Evolutionary conservation across 805 yeast species (phyloP).

Genomic region (Kuraishia hungarica): DNA sequence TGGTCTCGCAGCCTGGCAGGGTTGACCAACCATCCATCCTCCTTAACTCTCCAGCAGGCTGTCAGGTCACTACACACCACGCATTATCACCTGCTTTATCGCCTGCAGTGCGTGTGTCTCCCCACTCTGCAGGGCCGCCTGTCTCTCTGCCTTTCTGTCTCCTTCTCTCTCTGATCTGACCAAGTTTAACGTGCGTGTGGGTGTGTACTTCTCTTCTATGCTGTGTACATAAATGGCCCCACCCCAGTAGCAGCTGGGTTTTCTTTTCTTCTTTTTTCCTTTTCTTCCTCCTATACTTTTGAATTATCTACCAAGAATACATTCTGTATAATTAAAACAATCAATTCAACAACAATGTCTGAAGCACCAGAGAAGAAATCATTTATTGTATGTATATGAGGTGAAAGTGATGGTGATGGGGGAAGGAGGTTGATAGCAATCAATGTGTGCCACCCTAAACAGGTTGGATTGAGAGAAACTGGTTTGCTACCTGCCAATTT

Average conservation of each 20-base stretch:
- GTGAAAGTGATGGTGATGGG: no score
- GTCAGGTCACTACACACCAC: neutral
- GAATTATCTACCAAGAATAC: neutral
- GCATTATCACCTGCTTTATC: neutral
- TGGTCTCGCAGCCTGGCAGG: no score
- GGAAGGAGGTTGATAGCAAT: no score
- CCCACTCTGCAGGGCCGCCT: neutral
- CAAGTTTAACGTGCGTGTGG: neutral
- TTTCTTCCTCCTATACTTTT: neutral
- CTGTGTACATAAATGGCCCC: neutral
- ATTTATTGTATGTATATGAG: constrained; percentile 18
- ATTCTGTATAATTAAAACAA: neutral
- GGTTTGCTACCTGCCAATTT: no score
- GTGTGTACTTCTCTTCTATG: no score
- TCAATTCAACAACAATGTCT: neutral
- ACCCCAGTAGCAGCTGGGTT: neutral
- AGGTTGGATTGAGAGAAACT: no score
- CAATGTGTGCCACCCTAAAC: no score
- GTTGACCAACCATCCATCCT: no score
- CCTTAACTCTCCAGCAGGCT: no score
- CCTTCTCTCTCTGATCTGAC: neutral
- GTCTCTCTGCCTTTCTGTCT: no score
- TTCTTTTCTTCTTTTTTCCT: neutral
- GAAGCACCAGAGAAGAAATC: constrained; percentile 17
- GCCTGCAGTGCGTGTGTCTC: neutral